Evolutionary conservation across 768 basidiomycete species (phyloP).

Genomic region (Termitomyces sp.): DNA sequence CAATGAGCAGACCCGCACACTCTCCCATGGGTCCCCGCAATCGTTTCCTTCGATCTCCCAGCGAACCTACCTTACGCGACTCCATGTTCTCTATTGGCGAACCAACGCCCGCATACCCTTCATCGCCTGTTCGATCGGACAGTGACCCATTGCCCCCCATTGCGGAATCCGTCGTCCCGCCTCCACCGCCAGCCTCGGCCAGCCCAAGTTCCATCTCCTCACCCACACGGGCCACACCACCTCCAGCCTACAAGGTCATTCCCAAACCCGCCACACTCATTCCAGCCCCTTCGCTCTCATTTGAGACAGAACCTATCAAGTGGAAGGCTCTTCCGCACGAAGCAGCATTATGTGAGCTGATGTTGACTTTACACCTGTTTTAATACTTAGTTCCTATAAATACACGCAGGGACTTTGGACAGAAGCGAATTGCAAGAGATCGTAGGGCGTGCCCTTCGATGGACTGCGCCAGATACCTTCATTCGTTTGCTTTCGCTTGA

Average conservation of each 20-base stretch:
- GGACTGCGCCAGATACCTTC: constrained; percentile 66
- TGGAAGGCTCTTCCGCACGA: constrained; percentile 73
- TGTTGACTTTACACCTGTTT: constrained; percentile 19
- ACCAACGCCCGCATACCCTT: constrained; percentile 17
- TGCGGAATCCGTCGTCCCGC: constrained; percentile 7
- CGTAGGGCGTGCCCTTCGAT: constrained; percentile 69
- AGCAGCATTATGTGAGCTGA: constrained; percentile 53
- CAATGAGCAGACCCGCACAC: constrained; percentile 17
- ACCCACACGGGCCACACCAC: constrained; percentile 7
- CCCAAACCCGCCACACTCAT: constrained; percentile 35
- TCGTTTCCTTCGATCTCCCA: constrained; percentile 13
- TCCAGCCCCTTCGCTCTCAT: constrained; percentile 51
- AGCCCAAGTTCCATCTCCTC: constrained; percentile 5
- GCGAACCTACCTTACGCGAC: constrained; percentile 14
- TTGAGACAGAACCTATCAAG: constrained; percentile 54
- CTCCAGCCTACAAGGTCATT: constrained; percentile 13
- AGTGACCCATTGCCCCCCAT: constrained; percentile 9
- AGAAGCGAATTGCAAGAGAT: constrained; percentile 63
- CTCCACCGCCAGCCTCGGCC: constrained; percentile 2
- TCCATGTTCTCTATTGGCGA: constrained; percentile 16
- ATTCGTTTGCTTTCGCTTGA: constrained; percentile 68
- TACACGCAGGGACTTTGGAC: constrained; percentile 53
- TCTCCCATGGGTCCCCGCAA: constrained; percentile 24
- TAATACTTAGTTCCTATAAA: constrained; percentile 3
- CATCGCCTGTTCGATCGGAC: constrained; percentile 15